These are phyloP conservation scores for Podaxis sp. DNA, from an alignment of 768 basidiomycete species.

Conservation along the genomic window DNA sequence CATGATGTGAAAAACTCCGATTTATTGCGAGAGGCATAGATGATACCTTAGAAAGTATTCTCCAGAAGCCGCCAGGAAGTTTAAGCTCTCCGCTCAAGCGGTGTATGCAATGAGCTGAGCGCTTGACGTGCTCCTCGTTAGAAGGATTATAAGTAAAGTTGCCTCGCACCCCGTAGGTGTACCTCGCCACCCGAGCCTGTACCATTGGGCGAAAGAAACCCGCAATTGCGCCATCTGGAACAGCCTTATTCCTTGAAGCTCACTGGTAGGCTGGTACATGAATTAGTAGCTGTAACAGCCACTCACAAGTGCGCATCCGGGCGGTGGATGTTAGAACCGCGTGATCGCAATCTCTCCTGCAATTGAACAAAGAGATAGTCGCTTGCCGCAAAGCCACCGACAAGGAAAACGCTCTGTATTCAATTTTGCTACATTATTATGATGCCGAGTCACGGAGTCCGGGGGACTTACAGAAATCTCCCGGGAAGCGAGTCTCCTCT, in stretches of 20 bases:
- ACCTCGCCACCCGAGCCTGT: conserved; percentile 14
- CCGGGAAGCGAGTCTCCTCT: conserved; percentile 2
- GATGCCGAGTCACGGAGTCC: not conserved
- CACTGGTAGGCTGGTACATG: not conserved
- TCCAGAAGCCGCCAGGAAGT: conserved; percentile 14
- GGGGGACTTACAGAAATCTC: conserved; percentile 1
- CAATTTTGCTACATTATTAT: not conserved
- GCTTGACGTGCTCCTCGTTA: conserved; percentile 14
- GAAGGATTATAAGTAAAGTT: conserved; percentile 9
- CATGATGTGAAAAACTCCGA: not conserved
- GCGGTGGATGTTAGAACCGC: conserved; percentile 35
- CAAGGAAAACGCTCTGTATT: conserved; percentile 36
- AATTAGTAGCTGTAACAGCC: not conserved
- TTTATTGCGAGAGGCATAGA: too few relatives aligned
- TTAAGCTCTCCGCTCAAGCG: conserved; percentile 4
- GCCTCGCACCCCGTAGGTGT: conserved; percentile 16
- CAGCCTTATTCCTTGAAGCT: not conserved
- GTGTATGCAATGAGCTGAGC: not conserved
- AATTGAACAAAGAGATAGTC: conserved; percentile 45
- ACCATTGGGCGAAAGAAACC: conserved; percentile 18
- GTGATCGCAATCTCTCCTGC: conserved; percentile 29
- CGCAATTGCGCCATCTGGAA: conserved; percentile 7
- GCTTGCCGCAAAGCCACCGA: conserved; percentile 54
- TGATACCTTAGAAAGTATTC: conserved; percentile 14
- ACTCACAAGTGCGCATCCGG: conserved; percentile 48